A percentile compares a stretch with the other conserved stretches of the same genome.
These are phyloP conservation scores for Monosporascus ibericus DNA, from an alignment of 2,329 filamentous ascomycete species.

Conservation along the genomic window DNA sequence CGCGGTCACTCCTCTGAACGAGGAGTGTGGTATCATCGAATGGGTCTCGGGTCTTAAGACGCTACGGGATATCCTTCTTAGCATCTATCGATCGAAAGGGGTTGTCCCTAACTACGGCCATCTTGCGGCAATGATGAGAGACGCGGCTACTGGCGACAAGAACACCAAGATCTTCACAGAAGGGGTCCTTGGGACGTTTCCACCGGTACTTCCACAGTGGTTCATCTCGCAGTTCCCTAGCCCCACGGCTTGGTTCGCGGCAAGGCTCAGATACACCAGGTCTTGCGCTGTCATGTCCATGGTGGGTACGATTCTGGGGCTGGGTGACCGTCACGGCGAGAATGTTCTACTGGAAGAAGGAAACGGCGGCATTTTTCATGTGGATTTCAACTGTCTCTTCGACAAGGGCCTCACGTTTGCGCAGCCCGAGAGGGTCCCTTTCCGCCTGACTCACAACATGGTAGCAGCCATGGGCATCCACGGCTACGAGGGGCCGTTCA, in stretches of 20 bases:
- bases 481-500: constrained; percentile 88
- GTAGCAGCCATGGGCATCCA: constrained; percentile 93
- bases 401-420: constrained; percentile 95
- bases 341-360: constrained; percentile 94
- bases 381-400: constrained; percentile 99
- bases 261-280: constrained; percentile 81
- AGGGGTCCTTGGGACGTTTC: constrained; percentile 59
- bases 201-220: constrained; percentile 84
- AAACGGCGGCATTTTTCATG: constrained; percentile 90
- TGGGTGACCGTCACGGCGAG: constrained; percentile 94
- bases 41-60: constrained; percentile 97
- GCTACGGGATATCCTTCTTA: constrained; percentile 81
- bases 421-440: constrained; percentile 90
- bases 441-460: constrained; percentile 98
- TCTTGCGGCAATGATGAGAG: constrained; percentile 60
- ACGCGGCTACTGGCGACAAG: constrained; percentile 46
- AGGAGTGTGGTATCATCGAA: constrained; percentile 96
- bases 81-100: constrained; percentile 69
- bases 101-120: constrained; percentile 64
- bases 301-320: constrained; percentile 86
- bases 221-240: constrained; percentile 94
- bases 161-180: constrained; percentile 70
- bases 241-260: constrained; percentile 85
- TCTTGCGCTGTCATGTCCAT: constrained; percentile 99
- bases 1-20: constrained; percentile 90